Evolutionary conservation across 2,329 filamentous ascomycete genomes (phyloP), one percentile per base, ranked within the genome.

Genomic region (Penicillium occitanis): DNA sequence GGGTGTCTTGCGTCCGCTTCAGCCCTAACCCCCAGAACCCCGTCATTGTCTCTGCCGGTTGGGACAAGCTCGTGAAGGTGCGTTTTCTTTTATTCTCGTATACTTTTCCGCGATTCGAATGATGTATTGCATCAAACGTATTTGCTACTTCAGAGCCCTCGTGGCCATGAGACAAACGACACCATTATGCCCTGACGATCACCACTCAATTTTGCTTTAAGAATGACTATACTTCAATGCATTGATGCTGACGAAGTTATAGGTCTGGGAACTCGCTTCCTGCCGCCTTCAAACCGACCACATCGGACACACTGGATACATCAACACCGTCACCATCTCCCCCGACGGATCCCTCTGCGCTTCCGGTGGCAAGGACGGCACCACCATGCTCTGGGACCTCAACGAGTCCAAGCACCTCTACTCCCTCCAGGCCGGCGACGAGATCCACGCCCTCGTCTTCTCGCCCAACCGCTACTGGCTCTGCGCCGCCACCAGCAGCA

Each of bases 351-450:
- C 95, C 69, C 93, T 99, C 79, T 98, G 95, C 87, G 95, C 95
- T 71, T 98, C 95, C 73, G 95, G 95, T 84, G 95, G 95, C 82
- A 98, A 99, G 90, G 95, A 99, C 85, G 95, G 95, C 83, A 98
- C 94, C 82, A 98, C 95, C 82, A 99, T 98, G 95, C 92, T 99
- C 77, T 99, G 95, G 95, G 95, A 98, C 83, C 90, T 99, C 78
- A 99, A 99, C 89, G 95, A 99, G 91, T 97, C 93, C 82, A 99
- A 99, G 92, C 95, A 99, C 88, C 91, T 99, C 79, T 99, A 99
- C 91, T 98, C 94, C 72, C 92, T 99, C 81, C 95, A 93, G 85
- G 95, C 95, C 82, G 95, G 94, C 84, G 94, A 99, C 84, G 95
- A 98, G 90, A 99, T 99, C 88, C 95, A 99, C 87, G 94, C 95